Percentiles rank a stretch among this genome's conserved stretches.
These are phyloP conservation scores for Flueggea neowawraea DNA, from an alignment of 441 rosid species.

Conservation along the genomic window DNA sequence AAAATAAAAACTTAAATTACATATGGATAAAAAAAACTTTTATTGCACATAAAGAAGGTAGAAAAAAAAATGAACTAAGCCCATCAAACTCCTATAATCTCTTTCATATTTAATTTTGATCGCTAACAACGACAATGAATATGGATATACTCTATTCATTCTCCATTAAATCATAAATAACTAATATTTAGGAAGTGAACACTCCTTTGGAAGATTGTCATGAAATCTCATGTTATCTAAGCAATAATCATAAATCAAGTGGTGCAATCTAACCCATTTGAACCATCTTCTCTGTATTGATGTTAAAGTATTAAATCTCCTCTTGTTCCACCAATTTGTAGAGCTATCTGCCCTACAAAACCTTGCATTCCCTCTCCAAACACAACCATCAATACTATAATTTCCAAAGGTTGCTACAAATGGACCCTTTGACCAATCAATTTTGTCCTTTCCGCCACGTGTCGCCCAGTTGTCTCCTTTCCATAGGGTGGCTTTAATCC, in stretches of 20 bases:
- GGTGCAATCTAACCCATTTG: constrained; percentile 81
- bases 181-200: constrained; percentile 53
- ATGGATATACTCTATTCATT: too few relatives aligned
- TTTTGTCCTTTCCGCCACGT: constrained; percentile 67
- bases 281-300: constrained; percentile 62
- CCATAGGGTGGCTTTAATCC: constrained; percentile 64
- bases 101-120: too few relatives aligned
- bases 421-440: constrained; percentile 77
- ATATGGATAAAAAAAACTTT: too few relatives aligned
- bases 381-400: constrained; percentile 65
- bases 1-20: too few relatives aligned
- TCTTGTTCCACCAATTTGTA: constrained; percentile 71
- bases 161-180: background rate
- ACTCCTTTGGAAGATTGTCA: constrained; percentile 42
- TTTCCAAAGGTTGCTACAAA: constrained; percentile 64
- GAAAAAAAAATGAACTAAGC: too few relatives aligned
- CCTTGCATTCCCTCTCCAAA: constrained; percentile 56
- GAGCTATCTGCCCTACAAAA: constrained; percentile 53
- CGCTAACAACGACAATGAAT: too few relatives aligned
- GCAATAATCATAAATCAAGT: constrained; percentile 77
- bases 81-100: too few relatives aligned
- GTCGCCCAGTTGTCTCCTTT: constrained; percentile 92
- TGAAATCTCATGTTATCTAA: constrained; percentile 64
- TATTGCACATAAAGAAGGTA: too few relatives aligned
- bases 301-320: constrained; percentile 39